Percentiles rank a stretch among this genome's conserved stretches.
Conservation (phyloP, 2,329 filamentous ascomycete genomes). For the Colletotrichum chlorophyti region DNA sequence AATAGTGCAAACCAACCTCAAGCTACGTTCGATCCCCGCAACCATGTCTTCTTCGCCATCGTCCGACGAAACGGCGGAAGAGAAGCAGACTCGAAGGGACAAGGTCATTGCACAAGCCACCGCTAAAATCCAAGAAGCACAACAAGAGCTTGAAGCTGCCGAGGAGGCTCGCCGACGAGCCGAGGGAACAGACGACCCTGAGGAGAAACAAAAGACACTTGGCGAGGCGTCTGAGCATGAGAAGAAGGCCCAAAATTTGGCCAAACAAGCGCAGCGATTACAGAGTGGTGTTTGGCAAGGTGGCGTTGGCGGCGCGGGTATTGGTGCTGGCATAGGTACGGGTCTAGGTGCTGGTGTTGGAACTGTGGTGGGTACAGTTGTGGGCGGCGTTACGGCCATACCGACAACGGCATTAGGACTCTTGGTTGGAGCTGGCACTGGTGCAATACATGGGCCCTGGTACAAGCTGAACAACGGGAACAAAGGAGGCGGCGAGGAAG, state of each 20-base stretch:
- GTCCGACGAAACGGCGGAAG: not conserved
- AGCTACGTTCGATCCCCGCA: too few relatives aligned
- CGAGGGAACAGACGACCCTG: constrained; percentile 11
- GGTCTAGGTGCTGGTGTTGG: constrained; percentile 18
- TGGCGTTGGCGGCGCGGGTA: constrained; percentile 18
- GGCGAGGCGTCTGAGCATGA: constrained; percentile 21
- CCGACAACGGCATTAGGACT: constrained; percentile 10
- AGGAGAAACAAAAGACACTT: constrained; percentile 16
- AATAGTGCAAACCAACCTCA: too few relatives aligned
- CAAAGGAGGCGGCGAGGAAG: constrained; percentile 1
- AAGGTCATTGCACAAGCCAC: constrained; percentile 18
- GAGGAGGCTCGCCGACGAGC: constrained; percentile 3
- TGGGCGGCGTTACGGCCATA: constrained; percentile 19
- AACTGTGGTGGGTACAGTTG: constrained; percentile 7
- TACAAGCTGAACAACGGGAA: constrained; percentile 5
- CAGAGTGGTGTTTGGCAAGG: constrained; percentile 25
- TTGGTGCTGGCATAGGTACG: constrained; percentile 14
- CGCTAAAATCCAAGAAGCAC: constrained; percentile 23
- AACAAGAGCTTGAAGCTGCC: constrained; percentile 5
- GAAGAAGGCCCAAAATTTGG: constrained; percentile 2
- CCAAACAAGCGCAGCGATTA: constrained; percentile 9
- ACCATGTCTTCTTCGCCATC: constrained; percentile 19
- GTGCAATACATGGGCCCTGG: constrained; percentile 22
- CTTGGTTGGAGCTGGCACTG: constrained; percentile 10
- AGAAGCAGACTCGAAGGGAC: constrained; percentile 15